Conservation (phyloP, 768 basidiomycete species). For the Lactifluus hygrophoroides region DNA sequence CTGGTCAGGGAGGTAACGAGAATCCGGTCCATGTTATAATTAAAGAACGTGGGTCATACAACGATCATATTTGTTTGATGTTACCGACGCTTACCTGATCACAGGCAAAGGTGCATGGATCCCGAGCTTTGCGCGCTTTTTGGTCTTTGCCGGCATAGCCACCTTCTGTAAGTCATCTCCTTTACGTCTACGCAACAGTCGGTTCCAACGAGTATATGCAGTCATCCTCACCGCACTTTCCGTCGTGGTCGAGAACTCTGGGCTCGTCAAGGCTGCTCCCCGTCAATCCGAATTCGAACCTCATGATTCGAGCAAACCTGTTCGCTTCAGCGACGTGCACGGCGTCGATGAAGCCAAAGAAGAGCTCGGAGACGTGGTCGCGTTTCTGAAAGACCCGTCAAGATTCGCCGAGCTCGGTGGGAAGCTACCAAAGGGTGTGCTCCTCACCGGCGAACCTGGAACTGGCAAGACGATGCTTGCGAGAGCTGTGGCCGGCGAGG, state of each 20-base stretch:
- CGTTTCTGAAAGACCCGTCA: conserved; percentile 90
- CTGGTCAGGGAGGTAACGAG: conserved; percentile 35
- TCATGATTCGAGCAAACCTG: conserved; percentile 56
- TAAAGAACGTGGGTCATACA: conserved; percentile 57
- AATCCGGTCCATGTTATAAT: conserved; percentile 77
- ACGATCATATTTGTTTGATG: not conserved
- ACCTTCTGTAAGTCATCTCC: conserved; percentile 52
- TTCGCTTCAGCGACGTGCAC: conserved; percentile 93
- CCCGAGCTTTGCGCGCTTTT: conserved; percentile 53
- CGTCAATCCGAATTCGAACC: conserved; percentile 80
- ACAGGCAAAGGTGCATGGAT: conserved; percentile 64
- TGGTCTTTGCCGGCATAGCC: conserved; percentile 44
- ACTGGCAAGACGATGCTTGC: conserved; percentile 99
- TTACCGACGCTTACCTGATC: not conserved
- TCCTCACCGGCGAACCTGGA: conserved; percentile 85
- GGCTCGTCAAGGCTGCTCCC: conserved; percentile 82
- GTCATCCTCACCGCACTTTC: conserved; percentile 81
- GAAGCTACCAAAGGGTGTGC: conserved; percentile 87
- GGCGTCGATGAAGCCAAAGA: conserved; percentile 97
- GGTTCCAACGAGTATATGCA: conserved; percentile 23
- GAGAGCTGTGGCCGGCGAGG: conserved; percentile 94
- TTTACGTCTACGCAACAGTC: not conserved
- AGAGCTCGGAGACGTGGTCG: conserved; percentile 90
- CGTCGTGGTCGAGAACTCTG: conserved; percentile 87
- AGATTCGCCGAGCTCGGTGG: conserved; percentile 88